phyloP scores from a whole-genome alignment of 306 rosid species.

The Astragalus membranaceus region DNA sequence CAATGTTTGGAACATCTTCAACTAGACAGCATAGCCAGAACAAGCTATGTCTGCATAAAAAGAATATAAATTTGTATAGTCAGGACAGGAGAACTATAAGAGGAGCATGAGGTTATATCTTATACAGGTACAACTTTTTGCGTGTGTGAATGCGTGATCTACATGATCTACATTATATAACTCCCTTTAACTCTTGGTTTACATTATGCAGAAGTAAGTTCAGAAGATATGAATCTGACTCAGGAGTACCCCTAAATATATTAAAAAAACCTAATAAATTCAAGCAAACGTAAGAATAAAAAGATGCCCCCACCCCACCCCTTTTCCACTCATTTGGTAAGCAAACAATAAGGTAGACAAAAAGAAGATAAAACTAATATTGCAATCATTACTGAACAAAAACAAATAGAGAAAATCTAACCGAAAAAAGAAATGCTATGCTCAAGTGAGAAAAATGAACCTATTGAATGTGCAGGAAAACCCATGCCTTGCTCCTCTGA shows the following conservation, averaged over 20 bases:
- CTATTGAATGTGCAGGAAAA: slow-evolving; percentile 21
- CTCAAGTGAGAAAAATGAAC: slow-evolving; percentile 3
- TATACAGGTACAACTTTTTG: background rate
- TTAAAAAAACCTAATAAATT: background rate
- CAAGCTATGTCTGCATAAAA: slow-evolving; percentile 44
- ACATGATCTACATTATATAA: background rate
- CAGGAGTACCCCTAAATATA: background rate
- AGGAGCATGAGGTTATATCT: background rate
- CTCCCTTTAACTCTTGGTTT: background rate
- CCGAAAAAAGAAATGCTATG: background rate
- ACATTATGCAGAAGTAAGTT: background rate
- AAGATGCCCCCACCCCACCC: background rate
- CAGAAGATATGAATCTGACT: background rate
- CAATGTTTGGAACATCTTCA: slow-evolving; percentile 28
- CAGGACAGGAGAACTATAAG: background rate
- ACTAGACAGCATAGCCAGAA: slow-evolving; percentile 20
- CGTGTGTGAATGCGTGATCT: background rate
- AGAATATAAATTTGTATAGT: slow-evolving; percentile 7
- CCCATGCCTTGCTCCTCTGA: slow-evolving; percentile 18
- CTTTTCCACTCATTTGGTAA: background rate
- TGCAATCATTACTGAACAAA: background rate
- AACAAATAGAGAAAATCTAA: background rate
- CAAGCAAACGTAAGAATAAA: slow-evolving; percentile 2
- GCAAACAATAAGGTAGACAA: background rate
- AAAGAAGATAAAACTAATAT: background rate